Evolutionary conservation across 2,329 filamentous ascomycete species (phyloP).

Genomic region (Nigrospora oryzae): DNA sequence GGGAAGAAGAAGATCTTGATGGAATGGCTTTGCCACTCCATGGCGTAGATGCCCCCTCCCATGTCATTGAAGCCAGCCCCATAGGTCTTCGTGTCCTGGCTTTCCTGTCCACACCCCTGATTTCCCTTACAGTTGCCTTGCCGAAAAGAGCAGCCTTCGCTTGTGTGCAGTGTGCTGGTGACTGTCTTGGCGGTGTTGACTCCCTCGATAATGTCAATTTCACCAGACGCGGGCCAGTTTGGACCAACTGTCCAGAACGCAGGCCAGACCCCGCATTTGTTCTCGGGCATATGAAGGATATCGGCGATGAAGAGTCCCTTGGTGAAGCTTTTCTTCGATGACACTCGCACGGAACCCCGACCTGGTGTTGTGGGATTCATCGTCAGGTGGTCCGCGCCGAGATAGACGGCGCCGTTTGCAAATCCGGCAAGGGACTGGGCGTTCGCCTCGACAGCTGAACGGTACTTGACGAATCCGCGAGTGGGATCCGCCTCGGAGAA

Average conservation of each 20-base stretch:
- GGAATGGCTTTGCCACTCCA: constrained; percentile 63
- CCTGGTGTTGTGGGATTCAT: constrained; percentile 42
- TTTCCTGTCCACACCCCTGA: constrained; percentile 51
- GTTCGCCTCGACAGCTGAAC: constrained; percentile 49
- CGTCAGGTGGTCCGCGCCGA: constrained; percentile 61
- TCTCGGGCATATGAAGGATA: constrained; percentile 64
- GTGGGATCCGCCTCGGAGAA: constrained; percentile 59
- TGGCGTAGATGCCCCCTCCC: constrained; percentile 63
- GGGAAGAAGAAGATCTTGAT: constrained; percentile 83
- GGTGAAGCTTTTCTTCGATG: constrained; percentile 57
- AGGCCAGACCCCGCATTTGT: constrained; percentile 64
- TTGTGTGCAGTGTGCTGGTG: constrained; percentile 61
- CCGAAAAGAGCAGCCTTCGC: constrained; percentile 45
- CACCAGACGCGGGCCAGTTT: constrained; percentile 62
- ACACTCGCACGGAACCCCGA: constrained; percentile 62
- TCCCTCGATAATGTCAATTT: constrained; percentile 77
- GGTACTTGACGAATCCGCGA: constrained; percentile 65
- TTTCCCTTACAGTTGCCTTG: constrained; percentile 50
- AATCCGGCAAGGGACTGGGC: constrained; percentile 49
- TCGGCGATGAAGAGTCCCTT: constrained; percentile 66
- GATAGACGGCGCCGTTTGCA: constrained; percentile 47
- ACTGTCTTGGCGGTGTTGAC: constrained; percentile 56
- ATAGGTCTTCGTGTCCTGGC: constrained; percentile 44
- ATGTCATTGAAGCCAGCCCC: constrained; percentile 63
- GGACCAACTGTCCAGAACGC: constrained; percentile 62